phyloP scores from a whole-genome alignment of 169 alveolate species.

The Theileria annulata region DNA sequence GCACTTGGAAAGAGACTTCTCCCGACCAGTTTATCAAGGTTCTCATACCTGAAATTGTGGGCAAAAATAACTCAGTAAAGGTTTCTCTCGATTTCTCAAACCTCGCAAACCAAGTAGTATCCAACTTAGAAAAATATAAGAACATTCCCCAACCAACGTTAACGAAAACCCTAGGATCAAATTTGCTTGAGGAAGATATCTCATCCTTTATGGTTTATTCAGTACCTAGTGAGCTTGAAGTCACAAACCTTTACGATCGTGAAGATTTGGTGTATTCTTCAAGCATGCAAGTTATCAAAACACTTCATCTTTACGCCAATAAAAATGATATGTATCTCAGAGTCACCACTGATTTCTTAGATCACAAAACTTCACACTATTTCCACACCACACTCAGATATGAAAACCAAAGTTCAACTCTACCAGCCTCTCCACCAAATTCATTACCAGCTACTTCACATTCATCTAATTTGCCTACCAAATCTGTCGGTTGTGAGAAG shows the following conservation, averaged over 20 bases:
- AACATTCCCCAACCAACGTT: not conserved
- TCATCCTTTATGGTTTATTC: not conserved
- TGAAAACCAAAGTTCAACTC: not conserved
- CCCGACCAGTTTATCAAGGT: not conserved
- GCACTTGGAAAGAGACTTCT: not conserved
- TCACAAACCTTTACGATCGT: not conserved
- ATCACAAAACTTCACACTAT: conserved; percentile 3
- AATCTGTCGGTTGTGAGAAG: conserved; percentile 3
- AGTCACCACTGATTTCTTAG: conserved; percentile 1
- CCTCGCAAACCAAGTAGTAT: not conserved
- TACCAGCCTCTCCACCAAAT: not conserved
- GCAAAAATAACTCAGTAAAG: not conserved
- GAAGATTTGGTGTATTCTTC: not conserved
- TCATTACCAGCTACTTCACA: not conserved
- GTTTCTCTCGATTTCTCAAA: not conserved
- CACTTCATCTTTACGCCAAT: not conserved
- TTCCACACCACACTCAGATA: not conserved
- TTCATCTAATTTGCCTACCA: not conserved
- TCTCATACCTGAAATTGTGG: not conserved
- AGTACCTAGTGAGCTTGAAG: not conserved
- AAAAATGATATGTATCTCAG: not conserved
- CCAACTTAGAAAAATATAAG: not conserved
- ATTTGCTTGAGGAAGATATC: not conserved
- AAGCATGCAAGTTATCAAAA: not conserved
- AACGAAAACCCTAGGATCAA: not conserved